Evolutionary conservation across 176 grass and related monocot genomes (phyloP), one percentile per base, ranked within the genome.

Genomic region (Oryza glumipatula): DNA sequence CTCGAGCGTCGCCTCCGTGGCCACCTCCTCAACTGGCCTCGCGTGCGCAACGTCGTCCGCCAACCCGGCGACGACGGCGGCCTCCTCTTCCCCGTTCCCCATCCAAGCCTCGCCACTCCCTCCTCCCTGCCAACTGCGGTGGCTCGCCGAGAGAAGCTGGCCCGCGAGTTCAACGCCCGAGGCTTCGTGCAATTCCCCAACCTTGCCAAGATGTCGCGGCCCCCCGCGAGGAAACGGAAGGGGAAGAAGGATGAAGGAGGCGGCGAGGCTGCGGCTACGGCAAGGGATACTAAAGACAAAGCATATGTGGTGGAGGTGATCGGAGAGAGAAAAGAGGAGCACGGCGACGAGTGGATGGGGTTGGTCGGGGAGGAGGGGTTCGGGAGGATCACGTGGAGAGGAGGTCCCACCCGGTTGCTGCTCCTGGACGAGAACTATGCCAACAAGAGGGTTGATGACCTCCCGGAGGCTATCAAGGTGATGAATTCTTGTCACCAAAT

Each of bases 11-110:
- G 92, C 73, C 89, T 95, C 64, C 93, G 95, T 43, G 95, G 91
- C 9, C 96, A 98, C 87, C 91, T 98, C 64, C 96, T 98, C 80
- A 95, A 98, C 79, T 98, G 93, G 96, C 96, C 91, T 9, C 87
- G 93, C 73, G 86, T 98, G 43, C 93, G 87, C 49, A 95, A 98
- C 76, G 45, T 95, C 47, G 91, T 83, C 1, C 91, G 89, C 76
- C 87, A 92, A 6, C 72, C 85, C 19, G 76, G 88, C 22, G 96
- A 95, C 88, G 89, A 98, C 33, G 68, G 92, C 64, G 46, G 46
- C 67, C 21, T 88, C 67, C 11, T 80, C n/a, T 17, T 45, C 13
- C 49, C 73, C 44, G 13, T 14, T 49, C 21, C 77, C 70, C 9
- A 68, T 12, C 19, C 80, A 7, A 44, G 9, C 4, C 36, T 56